Base-by-base conservation (phyloP, 176 grass and related monocot species). In the Thinopyrum elongatum region DNA sequence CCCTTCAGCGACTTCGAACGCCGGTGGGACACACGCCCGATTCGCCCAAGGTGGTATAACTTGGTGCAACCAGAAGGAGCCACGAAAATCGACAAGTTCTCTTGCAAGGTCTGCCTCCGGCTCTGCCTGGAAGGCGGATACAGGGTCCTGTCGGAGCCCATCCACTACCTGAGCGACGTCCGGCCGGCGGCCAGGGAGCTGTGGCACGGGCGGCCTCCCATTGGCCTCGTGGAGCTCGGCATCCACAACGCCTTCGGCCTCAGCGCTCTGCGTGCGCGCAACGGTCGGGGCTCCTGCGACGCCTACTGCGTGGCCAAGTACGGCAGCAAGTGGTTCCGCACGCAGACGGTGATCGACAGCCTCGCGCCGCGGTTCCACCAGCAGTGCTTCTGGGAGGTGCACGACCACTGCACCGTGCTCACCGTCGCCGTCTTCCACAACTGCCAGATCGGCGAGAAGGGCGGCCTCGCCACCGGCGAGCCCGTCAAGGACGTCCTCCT, bases 271-370 rank as follows among this genome's bases (percentile, higher is more conserved):
- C 91, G 91, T 57, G 70, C 78, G 61, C 94, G 88, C 81, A 60
- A 94, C n/a, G 92, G 87, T 0, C 89, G 91, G 10, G 91, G 81
- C 77, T 89, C 93, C 29, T 92, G 93, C 72, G 93, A 94, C 34
- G 78, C 93, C 77, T 94, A 94, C 85, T 94, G 93, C 83, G 94
- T 95, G 19, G 91, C 94, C 76, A 95, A 93, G 81, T 95, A 95
- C 60, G 94, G 94, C n/a, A 58, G 82, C 9, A 95, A 95, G 89
- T 95, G 94, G 94, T 90, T 90, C 46, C 88, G 91, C 46, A 95
- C 89, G 77, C 91, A 90, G 16, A 95, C 94, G 36, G 87, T 95
- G 42, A 82, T 93, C 80, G 89, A 92, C 83, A 89, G 85, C 79
- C 88, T 95, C 44, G 88, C 88, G 47, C 94, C 94, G 23, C 80